Evolutionary conservation across 805 yeast genomes (phyloP).

Genomic region (Nakazawaea holstii): DNA sequence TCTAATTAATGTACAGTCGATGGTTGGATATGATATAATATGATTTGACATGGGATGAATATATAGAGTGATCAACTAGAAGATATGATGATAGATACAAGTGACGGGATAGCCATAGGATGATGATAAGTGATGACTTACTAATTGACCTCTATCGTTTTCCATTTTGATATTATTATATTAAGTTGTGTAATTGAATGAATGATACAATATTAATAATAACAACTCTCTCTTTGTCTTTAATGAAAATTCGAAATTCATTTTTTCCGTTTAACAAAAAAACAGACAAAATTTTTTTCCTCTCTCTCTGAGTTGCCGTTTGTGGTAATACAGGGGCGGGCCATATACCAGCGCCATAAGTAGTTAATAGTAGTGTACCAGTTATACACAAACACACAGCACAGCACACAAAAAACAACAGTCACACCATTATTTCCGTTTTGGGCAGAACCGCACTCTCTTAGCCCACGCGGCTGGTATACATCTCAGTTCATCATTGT

Average conservation of each 20-base stretch:
- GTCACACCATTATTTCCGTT: background rate
- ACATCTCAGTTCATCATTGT: no score
- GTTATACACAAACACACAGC: background rate
- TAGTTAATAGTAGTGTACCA: no score
- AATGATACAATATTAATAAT: background rate
- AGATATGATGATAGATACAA: background rate
- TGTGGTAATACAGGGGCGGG: no score
- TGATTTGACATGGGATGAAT: no score
- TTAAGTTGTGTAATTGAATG: background rate
- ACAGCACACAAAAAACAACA: background rate
- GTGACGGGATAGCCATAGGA: background rate
- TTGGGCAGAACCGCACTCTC: no score
- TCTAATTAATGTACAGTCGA: no score
- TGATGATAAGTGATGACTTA: slow-evolving; percentile 44
- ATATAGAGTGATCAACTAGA: background rate
- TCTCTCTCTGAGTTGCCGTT: no score
- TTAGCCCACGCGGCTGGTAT: no score
- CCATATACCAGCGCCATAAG: no score
- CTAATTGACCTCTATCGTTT: slow-evolving; percentile 99
- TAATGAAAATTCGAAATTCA: no score
- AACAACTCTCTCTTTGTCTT: background rate
- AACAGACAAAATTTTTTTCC: background rate
- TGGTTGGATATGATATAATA: no score
- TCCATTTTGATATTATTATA: slow-evolving; percentile 65
- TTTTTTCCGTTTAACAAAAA: no score